phyloP scores from a whole-genome alignment of 2,329 filamentous ascomycete genomes.

The Colletotrichum graminicola region DNA sequence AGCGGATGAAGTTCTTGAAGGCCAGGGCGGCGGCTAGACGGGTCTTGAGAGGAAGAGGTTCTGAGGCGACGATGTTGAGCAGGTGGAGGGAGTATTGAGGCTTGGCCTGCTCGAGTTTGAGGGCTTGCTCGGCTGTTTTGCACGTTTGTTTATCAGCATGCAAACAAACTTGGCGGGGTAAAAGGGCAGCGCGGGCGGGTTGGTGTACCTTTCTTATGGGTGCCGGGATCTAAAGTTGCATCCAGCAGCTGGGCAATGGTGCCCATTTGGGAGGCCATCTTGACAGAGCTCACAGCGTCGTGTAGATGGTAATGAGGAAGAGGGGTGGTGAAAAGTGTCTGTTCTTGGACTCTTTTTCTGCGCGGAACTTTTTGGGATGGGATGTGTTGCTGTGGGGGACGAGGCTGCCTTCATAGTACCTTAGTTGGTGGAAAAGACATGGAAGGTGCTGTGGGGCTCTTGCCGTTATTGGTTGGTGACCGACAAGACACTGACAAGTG shows the following conservation, averaged over 20 bases:
- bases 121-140: slow-evolving; percentile 79
- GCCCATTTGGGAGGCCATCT: slow-evolving; percentile 69
- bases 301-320: background rate
- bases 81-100: slow-evolving; percentile 89
- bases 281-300: slow-evolving; percentile 47
- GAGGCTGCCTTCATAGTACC: slow-evolving; percentile 27
- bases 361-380: slow-evolving; percentile 39
- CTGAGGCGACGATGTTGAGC: slow-evolving; percentile 88
- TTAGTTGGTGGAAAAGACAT: slow-evolving; percentile 32
- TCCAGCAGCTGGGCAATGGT: slow-evolving; percentile 85
- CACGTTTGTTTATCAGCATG: slow-evolving; percentile 53
- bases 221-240: slow-evolving; percentile 87
- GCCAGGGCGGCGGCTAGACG: slow-evolving; percentile 89
- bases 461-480: slow-evolving; percentile 29
- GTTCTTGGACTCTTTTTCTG: slow-evolving; percentile 27
- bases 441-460: slow-evolving; percentile 34
- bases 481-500: background rate
- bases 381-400: slow-evolving; percentile 39
- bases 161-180: slow-evolving; percentile 48
- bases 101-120: slow-evolving; percentile 84
- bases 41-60: slow-evolving; percentile 78
- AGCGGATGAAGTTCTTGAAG: slow-evolving; percentile 98
- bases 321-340: slow-evolving; percentile 19
- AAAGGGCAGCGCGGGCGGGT: slow-evolving; percentile 43
- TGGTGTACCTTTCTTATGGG: slow-evolving; percentile 86